A percentile compares a stretch with the other conserved stretches of the same genome.
These are phyloP conservation scores for Phytophthora tubulina DNA, from an alignment of 352 stramenopile species.

Conservation along the genomic window DNA sequence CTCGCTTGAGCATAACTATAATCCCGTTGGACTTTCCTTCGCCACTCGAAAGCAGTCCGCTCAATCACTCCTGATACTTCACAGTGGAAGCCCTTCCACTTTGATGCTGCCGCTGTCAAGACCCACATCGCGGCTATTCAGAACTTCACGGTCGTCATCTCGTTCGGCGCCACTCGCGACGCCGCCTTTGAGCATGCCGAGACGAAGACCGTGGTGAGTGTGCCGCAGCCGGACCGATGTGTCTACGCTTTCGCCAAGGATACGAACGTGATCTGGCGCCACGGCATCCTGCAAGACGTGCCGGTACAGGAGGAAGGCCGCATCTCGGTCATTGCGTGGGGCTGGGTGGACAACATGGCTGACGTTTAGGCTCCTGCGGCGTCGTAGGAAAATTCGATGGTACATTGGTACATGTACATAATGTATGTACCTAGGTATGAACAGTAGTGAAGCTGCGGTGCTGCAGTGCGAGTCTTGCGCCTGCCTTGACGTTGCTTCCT, in stretches of 20 bases:
- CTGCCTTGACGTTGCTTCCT: too few relatives aligned
- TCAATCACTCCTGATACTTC: too few relatives aligned
- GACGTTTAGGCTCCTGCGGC: constrained; percentile 32
- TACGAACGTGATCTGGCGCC: constrained; percentile 95
- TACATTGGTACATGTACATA: too few relatives aligned
- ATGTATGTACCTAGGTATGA: too few relatives aligned
- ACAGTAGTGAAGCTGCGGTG: too few relatives aligned
- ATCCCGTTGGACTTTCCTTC: too few relatives aligned
- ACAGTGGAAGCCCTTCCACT: constrained; percentile 96
- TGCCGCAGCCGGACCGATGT: constrained; percentile 94
- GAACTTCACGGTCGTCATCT: constrained; percentile 96
- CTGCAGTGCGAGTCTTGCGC: too few relatives aligned
- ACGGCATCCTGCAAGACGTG: constrained; percentile 91
- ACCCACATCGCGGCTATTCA: constrained; percentile 91
- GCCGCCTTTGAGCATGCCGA: constrained; percentile 91
- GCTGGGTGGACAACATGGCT: constrained; percentile 81
- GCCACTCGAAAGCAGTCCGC: too few relatives aligned
- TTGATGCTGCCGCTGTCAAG: constrained; percentile 95
- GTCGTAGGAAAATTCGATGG: constrained; percentile 25
- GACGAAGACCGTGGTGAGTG: constrained; percentile 89
- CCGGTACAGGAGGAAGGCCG: constrained; percentile 90
- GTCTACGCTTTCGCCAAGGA: constrained; percentile 94
- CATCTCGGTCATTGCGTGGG: constrained; percentile 96
- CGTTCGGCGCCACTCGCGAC: constrained; percentile 92
- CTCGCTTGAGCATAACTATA: too few relatives aligned